Evolutionary conservation across 768 basidiomycete species (phyloP), one percentile per base, ranked within the genome.

Genomic region (Podaxis rugospora): DNA sequence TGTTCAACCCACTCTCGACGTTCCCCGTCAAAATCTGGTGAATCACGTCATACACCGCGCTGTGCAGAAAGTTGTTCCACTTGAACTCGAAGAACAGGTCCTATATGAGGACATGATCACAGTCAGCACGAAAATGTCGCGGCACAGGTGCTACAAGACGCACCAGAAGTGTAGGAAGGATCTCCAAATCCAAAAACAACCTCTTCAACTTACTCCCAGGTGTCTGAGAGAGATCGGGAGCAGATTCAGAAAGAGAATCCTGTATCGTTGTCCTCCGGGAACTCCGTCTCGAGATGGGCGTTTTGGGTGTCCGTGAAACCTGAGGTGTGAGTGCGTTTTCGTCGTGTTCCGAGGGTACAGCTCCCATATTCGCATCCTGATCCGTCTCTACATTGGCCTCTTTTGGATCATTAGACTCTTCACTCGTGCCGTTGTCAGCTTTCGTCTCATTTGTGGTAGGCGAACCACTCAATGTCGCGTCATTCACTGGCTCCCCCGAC

Each of bases 11-110:
- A n/a, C 79, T 78, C 49, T 94, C 91, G 21, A 95, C 82, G 25
- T 87, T 84, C 13, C 94, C 95, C 1, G 92, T 95, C 58, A 99
- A 80, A 49, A 98, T 88, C 72, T 98, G 97, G 70, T 98, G 97
- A 1, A 98, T 80, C 61, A 97, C 78, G 71, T 99, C 97, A 70
- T 98, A 98, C 16, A 97, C 93, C 32, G 95, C 89, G 67, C 92
- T 94, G 71, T 99, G 97, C 32, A 98, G 75, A 72, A 98, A 98
- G 70, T 98, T 98, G 74, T 99, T 98, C 89, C 92, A 93, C 0
- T 95, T 95, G 68, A 89, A 97, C 62, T 90, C 88, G 70, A 98
- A 98, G 79, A 98, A 98, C 39, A 98, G 80, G 66, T 95, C 92
- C 94, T 96, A 66, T 95, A 66, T 14, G 14, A 44, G 18, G 3